Evolutionary conservation across 2,329 filamentous ascomycete genomes (phyloP), one percentile per base, ranked within the genome.

Genomic region (Pestalotiopsis sp.): DNA sequence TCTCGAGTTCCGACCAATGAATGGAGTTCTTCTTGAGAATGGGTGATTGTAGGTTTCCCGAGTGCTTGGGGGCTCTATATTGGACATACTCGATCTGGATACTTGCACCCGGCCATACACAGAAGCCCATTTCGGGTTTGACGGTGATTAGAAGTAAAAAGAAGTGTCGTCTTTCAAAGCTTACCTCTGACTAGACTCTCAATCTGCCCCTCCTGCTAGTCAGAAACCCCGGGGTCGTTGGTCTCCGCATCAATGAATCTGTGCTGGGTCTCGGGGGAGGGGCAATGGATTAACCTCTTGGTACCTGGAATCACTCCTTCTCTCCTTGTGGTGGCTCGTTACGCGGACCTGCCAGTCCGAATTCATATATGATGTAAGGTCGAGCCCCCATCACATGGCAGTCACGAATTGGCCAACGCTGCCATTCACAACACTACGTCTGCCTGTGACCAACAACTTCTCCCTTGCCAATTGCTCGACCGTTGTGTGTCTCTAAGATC

Each of bases 331-430:
- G 27, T 45, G 20, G 12, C 20, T 64, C 36, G 14, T 13, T 62
- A n/a, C n/a, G 17, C 59, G 59, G 59, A 58, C 7, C 41, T 25
- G 20, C 36, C 31, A 65, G 49, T 36, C n/a, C 23, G n/a, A 36
- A 14, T 38, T 55, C 49, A 57, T 65, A 65, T 58, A 65, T 65
- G 63, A 57, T 45, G 41, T 38, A 23, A 31, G 41, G 63, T 23
- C 23, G 27, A 36, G 63, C 59, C 59, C 31, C 31, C 59, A 11
- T 62, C 36, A 36, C 31, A 13, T 36, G 7, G 17, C 14, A 36
- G 27, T 14, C 39, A 2, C 36, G 14, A 39, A 38, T 23, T 17
- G 9, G 27, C 14, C 27, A 36, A 41, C 17, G 4, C n/a, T 14
- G 14, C n/a, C 9, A 36, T 17, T 39, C 6, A n/a, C 17, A 13